Evolutionary conservation across 495 filamentous ascomycete species (phyloP).

Genomic region (Oleoguttula mirabilis): DNA sequence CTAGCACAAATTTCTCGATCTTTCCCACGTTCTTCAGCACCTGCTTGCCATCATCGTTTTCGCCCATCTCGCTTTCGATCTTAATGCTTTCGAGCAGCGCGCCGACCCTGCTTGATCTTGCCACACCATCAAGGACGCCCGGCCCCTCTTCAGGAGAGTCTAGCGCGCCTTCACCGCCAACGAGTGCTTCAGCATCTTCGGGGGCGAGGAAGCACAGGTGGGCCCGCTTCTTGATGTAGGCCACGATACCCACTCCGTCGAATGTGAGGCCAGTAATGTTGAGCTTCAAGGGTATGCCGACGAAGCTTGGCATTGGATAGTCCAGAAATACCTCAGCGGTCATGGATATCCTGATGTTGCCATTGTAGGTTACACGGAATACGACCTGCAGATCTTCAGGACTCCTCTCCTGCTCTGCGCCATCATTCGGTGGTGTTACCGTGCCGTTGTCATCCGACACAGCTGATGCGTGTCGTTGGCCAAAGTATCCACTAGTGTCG

Average conservation of each 20-base stretch:
- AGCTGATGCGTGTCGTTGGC: constrained; percentile 21
- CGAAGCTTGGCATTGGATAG: constrained; percentile 95
- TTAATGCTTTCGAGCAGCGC: constrained; percentile 80
- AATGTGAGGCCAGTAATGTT: constrained; percentile 91
- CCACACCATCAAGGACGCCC: too few relatives aligned
- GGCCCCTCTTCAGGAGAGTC: constrained; percentile 18
- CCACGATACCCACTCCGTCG: constrained; percentile 83
- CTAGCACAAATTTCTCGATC: constrained; percentile 92
- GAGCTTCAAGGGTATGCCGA: constrained; percentile 78
- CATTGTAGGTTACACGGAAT: constrained; percentile 75
- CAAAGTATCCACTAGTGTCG: constrained; percentile 20
- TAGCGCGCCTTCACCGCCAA: constrained; percentile 25
- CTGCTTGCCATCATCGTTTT: constrained; percentile 80
- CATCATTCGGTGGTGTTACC: background rate
- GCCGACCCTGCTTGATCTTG: constrained; percentile 37
- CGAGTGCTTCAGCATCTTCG: constrained; percentile 62
- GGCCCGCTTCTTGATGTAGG: constrained; percentile 69
- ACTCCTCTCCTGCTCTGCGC: constrained; percentile 22
- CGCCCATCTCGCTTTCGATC: constrained; percentile 94
- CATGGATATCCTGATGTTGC: constrained; percentile 70
- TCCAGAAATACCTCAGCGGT: constrained; percentile 92
- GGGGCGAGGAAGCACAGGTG: constrained; percentile 88
- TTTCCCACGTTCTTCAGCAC: constrained; percentile 97
- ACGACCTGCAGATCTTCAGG: constrained; percentile 71
- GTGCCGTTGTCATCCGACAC: constrained; percentile 25